Evolutionary conservation across 2,329 filamentous ascomycete species (phyloP).

Genomic region (Ceratocystis alfenasii): DNA sequence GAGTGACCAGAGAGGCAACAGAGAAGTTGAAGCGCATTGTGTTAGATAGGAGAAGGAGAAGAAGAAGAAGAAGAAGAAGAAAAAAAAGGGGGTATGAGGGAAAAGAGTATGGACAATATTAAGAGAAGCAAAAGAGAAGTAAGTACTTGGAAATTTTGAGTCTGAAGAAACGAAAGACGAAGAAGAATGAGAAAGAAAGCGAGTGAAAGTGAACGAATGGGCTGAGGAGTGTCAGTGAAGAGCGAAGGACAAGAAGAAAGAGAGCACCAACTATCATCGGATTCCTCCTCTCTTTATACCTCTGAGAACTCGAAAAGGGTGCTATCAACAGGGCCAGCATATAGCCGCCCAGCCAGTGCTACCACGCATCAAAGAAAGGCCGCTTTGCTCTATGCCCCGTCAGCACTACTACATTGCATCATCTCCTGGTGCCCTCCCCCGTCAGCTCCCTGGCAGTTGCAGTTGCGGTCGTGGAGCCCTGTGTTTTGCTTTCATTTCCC

Average conservation of each 20-base stretch:
- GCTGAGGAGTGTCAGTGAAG: background rate
- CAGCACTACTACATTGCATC: background rate
- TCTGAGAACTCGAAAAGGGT: background rate
- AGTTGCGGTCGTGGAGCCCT: background rate
- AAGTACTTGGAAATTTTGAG: background rate
- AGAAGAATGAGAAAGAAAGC: slow-evolving; percentile 9
- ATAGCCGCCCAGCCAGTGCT: background rate
- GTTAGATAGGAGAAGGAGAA: background rate
- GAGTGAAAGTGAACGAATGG: slow-evolving; percentile 14
- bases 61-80: background rate
- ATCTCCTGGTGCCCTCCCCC: background rate
- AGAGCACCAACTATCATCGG: background rate
- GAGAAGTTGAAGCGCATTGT: slow-evolving; percentile 22
- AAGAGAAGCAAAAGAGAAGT: background rate
- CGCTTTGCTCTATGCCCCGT: background rate
- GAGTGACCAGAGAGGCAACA: slow-evolving; percentile 13
- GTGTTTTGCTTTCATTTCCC: slow-evolving; percentile 19
- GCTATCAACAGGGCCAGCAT: background rate
- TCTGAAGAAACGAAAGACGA: background rate
- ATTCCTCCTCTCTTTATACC: background rate
- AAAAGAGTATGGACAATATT: too few relatives aligned
- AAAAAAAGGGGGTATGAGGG: background rate
- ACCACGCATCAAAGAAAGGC: background rate
- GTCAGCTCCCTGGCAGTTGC: slow-evolving; percentile 9
- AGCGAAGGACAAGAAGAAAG: slow-evolving; percentile 2